A percentile compares a stretch with the other conserved stretches of the same genome.
Conservation (phyloP, 306 rosid species). For the Malus sylvestris region DNA sequence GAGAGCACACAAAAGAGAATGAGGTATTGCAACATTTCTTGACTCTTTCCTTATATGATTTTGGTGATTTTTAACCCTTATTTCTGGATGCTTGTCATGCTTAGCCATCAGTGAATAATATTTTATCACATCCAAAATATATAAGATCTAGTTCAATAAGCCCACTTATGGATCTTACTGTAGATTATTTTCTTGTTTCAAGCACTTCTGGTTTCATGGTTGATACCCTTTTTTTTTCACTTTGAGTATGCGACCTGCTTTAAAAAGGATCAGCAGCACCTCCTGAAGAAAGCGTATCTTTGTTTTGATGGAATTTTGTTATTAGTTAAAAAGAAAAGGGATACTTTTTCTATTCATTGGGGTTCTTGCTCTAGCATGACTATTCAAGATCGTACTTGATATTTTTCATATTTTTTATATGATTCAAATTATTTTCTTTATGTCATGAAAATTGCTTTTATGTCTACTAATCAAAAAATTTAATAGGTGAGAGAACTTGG, state of each 20-base stretch:
- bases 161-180: neutral
- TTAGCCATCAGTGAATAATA: neutral
- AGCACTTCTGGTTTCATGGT: neutral
- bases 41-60: neutral
- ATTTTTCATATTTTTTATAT: neutral
- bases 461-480: slow-evolving; percentile 4
- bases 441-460: slow-evolving; percentile 13
- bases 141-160: neutral
- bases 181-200: neutral
- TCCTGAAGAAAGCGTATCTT: neutral
- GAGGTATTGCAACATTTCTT: slow-evolving; percentile 51
- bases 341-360: neutral
- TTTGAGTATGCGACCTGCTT: neutral
- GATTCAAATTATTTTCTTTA: neutral
- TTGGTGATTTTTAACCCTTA: neutral
- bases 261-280: neutral
- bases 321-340: neutral
- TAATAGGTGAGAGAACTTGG: slow-evolving; percentile 89
- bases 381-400: neutral
- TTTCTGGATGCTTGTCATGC: neutral
- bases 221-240: neutral
- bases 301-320: neutral
- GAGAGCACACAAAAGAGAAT: slow-evolving; percentile 79
- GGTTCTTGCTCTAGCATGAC: neutral
- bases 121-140: neutral